Base-by-base conservation (phyloP, 78 protist species). In the Pigoraptor vietnamica region DNA sequence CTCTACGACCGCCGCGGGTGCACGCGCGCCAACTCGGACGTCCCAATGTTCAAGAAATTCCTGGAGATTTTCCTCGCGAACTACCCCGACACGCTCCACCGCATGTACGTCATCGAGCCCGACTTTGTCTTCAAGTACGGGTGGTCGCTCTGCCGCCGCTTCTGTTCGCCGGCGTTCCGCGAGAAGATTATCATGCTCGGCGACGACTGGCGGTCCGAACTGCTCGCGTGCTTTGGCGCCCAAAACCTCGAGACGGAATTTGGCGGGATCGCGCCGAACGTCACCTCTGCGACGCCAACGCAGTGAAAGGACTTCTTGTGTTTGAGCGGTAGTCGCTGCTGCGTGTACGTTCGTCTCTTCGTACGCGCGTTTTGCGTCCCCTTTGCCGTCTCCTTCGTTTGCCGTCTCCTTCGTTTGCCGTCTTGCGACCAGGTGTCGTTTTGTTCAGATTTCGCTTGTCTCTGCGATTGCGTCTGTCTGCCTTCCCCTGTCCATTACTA, bases 91-190 rank as follows among this genome's bases (percentile, higher is more conserved):
- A 79, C 67, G 55, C 34, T 90, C 25, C 88, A 90, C 55, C 37
- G 92, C 39, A 81, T 90, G 40, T 90, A 84, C 88, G 86, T 90
- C 37, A 79, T 90, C 88, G 33, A 90, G 19, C 40, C 87, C 32
- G 92, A 90, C 39, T 90, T 56, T 39, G 86, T 81, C 29, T 90
- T 90, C 88, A 9, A 36, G 40, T 90, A 90, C 88, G 87, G 89
- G 36, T 90, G 14, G 39, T n/a, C 39, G 37, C 86, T 90, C 10
- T 14, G 21, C 84, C 21, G 32, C 9, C 84, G 84, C 34, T 79
- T 79, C 14, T 25, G 34, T 2, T 79, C 84, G 34, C 21, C 21
- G 84, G 21, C 84, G n/a, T 79, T 79, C 84, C 84, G 84, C 21
- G 34, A 25, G 32, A 79, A 79, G 84, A 25, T 79, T 21, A 79